Evolutionary conservation across 495 filamentous ascomycete genomes (phyloP).

Genomic region (Astrothelium subdiscretum): DNA sequence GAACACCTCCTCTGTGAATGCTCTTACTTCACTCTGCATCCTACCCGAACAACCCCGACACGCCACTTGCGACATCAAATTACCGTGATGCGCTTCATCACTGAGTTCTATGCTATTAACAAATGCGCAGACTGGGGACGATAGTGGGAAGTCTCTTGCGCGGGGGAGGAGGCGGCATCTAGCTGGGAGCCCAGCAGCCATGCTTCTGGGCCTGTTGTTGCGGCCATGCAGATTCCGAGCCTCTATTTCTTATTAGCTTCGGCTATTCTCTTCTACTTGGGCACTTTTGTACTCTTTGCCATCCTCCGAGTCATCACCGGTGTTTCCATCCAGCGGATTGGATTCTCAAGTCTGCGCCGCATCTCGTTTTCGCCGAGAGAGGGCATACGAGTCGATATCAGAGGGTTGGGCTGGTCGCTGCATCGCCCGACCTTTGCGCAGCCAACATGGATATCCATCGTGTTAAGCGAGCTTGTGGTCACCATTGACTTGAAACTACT

Average conservation of each 20-base stretch:
- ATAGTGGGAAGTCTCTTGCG: not conserved
- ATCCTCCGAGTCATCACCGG: slow-evolving; percentile 85
- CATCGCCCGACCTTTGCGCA: slow-evolving; percentile 93
- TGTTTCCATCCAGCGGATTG: slow-evolving; percentile 88
- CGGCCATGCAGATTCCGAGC: slow-evolving; percentile 46
- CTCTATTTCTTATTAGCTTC: slow-evolving; percentile 77
- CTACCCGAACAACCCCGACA: not conserved
- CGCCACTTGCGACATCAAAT: not conserved
- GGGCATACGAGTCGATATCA: slow-evolving; percentile 79
- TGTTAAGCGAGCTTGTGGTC: slow-evolving; percentile 71
- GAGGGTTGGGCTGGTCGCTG: slow-evolving; percentile 73
- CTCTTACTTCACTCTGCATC: not conserved
- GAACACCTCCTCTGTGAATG: no score
- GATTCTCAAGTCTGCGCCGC: slow-evolving; percentile 80
- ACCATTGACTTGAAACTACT: slow-evolving; percentile 63
- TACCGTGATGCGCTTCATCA: not conserved
- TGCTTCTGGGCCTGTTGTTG: not conserved
- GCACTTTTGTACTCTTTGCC: slow-evolving; percentile 86
- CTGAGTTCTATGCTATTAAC: not conserved
- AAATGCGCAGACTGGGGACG: not conserved
- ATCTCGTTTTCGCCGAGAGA: slow-evolving; percentile 78
- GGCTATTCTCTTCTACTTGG: slow-evolving; percentile 74
- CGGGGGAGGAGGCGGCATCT: not conserved
- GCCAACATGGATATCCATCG: slow-evolving; percentile 91
- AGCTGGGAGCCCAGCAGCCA: not conserved